Conservation (phyloP, 2,329 filamentous ascomycete species). For the Fusarium mangiferae region DNA sequence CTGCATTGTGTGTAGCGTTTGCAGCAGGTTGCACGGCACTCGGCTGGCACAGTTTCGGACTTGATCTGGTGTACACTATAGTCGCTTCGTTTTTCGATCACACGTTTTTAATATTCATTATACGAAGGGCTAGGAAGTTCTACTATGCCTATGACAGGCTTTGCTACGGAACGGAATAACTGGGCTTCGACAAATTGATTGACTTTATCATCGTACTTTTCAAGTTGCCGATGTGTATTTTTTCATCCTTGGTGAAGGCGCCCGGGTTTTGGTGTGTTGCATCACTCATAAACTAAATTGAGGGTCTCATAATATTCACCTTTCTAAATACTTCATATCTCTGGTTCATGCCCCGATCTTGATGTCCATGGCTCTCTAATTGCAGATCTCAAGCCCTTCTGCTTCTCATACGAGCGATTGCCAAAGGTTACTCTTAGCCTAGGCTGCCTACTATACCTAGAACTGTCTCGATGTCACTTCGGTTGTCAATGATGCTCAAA, state of each 20-base stretch:
- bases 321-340: background rate
- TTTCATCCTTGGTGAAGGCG: background rate
- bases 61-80: conserved; percentile 19
- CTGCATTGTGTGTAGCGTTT: background rate
- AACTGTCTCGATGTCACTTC: background rate
- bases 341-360: background rate
- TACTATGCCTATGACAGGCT: background rate
- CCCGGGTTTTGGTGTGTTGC: background rate
- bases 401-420: background rate
- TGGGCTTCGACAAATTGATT: conserved; percentile 11
- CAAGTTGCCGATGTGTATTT: background rate
- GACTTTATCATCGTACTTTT: background rate
- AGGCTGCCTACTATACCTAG: too few relatives aligned
- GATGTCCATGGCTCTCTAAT: background rate
- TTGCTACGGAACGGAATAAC: background rate
- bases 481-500: background rate
- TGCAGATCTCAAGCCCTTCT: background rate
- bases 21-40: background rate
- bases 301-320: too few relatives aligned
- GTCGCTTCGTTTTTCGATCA: conserved; percentile 4
- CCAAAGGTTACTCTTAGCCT: background rate
- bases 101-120: conserved; percentile 23
- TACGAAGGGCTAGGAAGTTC: background rate
- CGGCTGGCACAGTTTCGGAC: background rate
- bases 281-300: background rate